Conservation (phyloP, 192 early-diverging fungal genomes). For the Rhizophagus clarus region DNA sequence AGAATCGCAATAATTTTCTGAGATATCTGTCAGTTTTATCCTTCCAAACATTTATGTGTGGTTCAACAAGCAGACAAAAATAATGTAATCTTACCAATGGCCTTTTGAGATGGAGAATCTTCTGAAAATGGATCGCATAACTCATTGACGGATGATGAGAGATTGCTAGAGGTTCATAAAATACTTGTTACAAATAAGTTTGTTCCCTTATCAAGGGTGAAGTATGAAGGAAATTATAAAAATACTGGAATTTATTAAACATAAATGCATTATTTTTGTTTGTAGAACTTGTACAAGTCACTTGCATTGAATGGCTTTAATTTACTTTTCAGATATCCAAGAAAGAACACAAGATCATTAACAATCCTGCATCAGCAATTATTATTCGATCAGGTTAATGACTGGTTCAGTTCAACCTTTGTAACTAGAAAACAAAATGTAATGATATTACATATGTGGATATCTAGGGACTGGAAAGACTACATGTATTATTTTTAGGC, state of each 20-base stretch:
- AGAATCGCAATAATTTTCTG: too few relatives aligned
- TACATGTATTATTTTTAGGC: conserved; percentile 1
- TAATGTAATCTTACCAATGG: conserved; percentile 17
- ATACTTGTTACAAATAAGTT: conserved; percentile 30
- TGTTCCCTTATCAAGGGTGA: conserved; percentile 24
- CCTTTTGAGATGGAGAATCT: neutral
- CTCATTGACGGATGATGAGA: conserved; percentile 10
- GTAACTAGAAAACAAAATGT: neutral
- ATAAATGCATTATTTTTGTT: neutral
- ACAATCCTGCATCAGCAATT: conserved; percentile 17
- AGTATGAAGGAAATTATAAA: neutral
- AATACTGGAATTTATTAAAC: neutral
- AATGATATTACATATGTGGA: neutral
- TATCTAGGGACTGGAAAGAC: conserved; percentile 24
- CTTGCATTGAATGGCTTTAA: neutral
- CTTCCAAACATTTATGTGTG: neutral
- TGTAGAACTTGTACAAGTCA: conserved; percentile 25
- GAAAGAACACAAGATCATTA: conserved; percentile 19
- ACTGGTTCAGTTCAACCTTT: neutral
- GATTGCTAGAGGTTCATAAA: conserved; percentile 10
- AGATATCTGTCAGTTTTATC: conserved; percentile 22
- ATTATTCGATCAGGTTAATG: conserved; percentile 29
- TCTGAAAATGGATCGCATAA: neutral
- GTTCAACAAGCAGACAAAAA: neutral
- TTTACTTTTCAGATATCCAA: conserved; percentile 29